Conservation (phyloP, 2,329 filamentous ascomycete species). For the Cryphonectria radicalis region DNA sequence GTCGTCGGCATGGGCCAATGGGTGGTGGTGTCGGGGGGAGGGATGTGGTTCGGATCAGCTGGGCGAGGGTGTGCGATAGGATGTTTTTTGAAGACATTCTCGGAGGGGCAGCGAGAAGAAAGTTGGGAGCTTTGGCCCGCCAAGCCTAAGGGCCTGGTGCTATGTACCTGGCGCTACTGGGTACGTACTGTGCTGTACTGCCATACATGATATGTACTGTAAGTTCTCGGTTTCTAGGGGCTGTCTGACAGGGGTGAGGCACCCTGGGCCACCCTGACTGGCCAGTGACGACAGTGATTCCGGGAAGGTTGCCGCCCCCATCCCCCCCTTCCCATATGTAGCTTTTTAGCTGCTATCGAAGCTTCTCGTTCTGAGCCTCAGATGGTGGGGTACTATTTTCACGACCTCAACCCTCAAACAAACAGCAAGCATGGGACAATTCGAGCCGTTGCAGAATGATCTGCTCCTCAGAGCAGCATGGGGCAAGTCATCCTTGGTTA, state of each 20-base stretch:
- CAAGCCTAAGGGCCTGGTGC: neutral
- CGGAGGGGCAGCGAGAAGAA: neutral
- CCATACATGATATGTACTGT: neutral
- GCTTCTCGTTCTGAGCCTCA: neutral
- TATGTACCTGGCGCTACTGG: conserved; percentile 9
- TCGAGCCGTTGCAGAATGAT: conserved; percentile 89
- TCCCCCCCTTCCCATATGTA: neutral
- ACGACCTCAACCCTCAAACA: conserved; percentile 9
- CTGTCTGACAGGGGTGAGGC: neutral
- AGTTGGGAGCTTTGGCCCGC: neutral
- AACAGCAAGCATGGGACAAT: conserved; percentile 43
- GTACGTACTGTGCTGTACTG: neutral
- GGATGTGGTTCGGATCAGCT: neutral
- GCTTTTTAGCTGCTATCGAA: conserved; percentile 5
- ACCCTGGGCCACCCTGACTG: neutral
- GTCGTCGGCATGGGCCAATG: neutral
- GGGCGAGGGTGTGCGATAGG: neutral
- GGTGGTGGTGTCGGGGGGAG: neutral
- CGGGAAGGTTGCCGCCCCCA: no score
- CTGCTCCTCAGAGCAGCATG: conserved; percentile 86
- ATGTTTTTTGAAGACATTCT: neutral
- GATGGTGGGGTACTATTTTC: neutral
- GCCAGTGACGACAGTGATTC: neutral
- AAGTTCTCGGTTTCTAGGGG: neutral
- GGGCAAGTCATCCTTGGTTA: conserved; percentile 59